Conservation (phyloP, 768 basidiomycete species). For the Pseudohyphozyma bogoriensis region DNA sequence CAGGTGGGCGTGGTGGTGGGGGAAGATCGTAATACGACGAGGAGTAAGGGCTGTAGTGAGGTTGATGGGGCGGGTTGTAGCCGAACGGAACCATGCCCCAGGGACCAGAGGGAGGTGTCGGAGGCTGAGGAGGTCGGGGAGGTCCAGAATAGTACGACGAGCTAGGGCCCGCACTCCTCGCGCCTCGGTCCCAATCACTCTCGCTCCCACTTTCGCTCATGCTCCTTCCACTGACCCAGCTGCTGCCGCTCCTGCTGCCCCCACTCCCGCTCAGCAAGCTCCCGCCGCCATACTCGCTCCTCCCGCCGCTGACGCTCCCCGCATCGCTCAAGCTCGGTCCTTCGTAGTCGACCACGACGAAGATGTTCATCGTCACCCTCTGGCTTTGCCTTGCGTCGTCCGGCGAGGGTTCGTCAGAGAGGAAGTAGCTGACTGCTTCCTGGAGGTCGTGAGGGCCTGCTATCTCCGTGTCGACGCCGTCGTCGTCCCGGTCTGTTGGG, state of each 20-base stretch:
- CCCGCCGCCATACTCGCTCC: too few species aligned
- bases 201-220: neutral
- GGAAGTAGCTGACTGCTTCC: neutral
- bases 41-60: neutral
- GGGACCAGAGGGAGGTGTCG: too few species aligned
- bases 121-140: too few species aligned
- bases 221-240: too few species aligned
- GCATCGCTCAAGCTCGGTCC: neutral
- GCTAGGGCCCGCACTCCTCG: too few species aligned
- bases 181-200: neutral
- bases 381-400: neutral
- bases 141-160: too few species aligned
- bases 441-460: neutral
- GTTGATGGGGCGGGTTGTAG: neutral
- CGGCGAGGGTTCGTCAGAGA: neutral
- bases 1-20: neutral
- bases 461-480: neutral
- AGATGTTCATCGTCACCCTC: neutral
- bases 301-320: neutral
- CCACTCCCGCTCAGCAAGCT: neutral
- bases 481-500: neutral
- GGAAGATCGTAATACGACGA: neutral
- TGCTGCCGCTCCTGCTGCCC: too few species aligned
- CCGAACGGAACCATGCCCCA: too few species aligned
- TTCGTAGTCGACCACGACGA: neutral